A percentile compares a stretch with the other conserved stretches of the same genome.
Conservation (phyloP, 257 asterid species). For the Osmanthus fragrans region DNA sequence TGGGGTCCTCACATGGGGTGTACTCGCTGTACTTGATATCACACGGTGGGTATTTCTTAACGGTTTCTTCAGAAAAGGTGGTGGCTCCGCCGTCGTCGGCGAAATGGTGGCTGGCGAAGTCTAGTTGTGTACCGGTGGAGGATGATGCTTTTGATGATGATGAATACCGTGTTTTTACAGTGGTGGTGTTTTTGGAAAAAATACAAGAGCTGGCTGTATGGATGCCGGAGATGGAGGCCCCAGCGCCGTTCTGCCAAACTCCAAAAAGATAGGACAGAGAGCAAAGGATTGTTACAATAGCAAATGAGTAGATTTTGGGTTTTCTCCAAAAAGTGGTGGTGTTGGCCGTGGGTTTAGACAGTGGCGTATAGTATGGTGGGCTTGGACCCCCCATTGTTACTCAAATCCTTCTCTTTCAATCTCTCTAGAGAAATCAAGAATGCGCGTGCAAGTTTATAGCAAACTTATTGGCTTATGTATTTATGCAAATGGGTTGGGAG, state of each 20-base stretch:
- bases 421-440: background rate
- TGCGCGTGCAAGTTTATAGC: background rate
- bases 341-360: conserved; percentile 47
- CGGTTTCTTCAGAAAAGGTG: conserved; percentile 7
- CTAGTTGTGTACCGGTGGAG: conserved; percentile 31
- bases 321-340: conserved; percentile 30
- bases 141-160: background rate
- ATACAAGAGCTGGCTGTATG: conserved; percentile 18
- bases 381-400: conserved; percentile 54
- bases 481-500: background rate
- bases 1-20: conserved; percentile 81
- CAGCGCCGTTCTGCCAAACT: conserved; percentile 49
- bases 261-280: conserved; percentile 65
- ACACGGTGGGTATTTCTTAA: conserved; percentile 50
- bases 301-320: conserved; percentile 41
- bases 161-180: conserved; percentile 2
- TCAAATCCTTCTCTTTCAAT: background rate
- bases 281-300: conserved; percentile 48
- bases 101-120: conserved; percentile 58
- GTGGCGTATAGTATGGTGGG: conserved; percentile 60
- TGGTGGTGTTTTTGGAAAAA: conserved; percentile 21
- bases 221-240: conserved; percentile 17
- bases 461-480: background rate
- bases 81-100: conserved; percentile 30
- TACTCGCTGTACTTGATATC: conserved; percentile 59